Base-by-base conservation (phyloP, 768 basidiomycete genomes). In the Naganishia vishniacii region DNA sequence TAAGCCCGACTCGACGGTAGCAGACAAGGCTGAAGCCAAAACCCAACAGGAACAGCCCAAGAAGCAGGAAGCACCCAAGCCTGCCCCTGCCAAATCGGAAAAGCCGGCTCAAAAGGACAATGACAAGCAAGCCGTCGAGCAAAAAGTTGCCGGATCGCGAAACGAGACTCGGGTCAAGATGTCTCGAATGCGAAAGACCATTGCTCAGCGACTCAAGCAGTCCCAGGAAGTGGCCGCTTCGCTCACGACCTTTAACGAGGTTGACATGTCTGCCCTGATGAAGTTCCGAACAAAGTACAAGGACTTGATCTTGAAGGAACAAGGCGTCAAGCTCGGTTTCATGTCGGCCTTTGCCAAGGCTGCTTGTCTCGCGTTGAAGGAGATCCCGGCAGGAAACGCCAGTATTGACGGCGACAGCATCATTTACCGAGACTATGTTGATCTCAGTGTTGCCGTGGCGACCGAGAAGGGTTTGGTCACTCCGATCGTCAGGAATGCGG, bases 211-310 rank as follows among this genome's bases (percentile, higher is more conserved):
- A 59, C 84, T 99, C 76, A 99, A 99, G 81, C 88, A 95, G 76
- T 94, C 93, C 25, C 94, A 99, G 78, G 95, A 97, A 75, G 85
- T 89, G 20, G 95, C 94, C 4, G 94, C 94, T 48, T 93, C 91
- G 53, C 79, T 98, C 65, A 98, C 95, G 34, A 98, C 94, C 26
- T 99, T 99, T 84, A 97, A 99, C 81, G 94, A 99, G 80, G 90
- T 99, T 75, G 94, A 98, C 81, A 98, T 99, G 94, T 92, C 91
- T 44, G 87, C 89, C 45, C 81, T 98, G 62, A 88, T 95, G 81
- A 86, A 87, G 44, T 85, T 98, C 86, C 88, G 94, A 72, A 85
- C 87, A 76, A 85, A 86, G 75, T 93, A 91, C 85, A 98, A 98
- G 82, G 92, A 95, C 68, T 81, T 83, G 46, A 81, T 97, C 41